These are phyloP conservation scores for Austroboletus niveus DNA, from an alignment of 1,284 basidiomycete species.

Conservation along the genomic window DNA sequence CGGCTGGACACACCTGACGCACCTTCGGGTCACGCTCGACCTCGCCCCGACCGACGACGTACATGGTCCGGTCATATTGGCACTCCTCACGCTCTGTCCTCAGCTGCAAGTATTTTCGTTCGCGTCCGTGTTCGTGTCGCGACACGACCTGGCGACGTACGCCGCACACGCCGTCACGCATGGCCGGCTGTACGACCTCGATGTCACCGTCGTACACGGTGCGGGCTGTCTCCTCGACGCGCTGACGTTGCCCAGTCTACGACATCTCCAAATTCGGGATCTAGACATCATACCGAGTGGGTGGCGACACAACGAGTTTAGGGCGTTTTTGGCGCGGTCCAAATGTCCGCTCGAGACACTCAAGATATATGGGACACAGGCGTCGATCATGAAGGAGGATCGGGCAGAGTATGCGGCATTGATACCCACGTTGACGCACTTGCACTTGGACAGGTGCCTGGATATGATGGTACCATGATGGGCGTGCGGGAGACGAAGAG, in stretches of 20 bases:
- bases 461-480: constrained; percentile 7
- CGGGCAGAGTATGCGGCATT: constrained; percentile 11
- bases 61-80: constrained; percentile 3
- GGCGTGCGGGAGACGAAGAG: background rate
- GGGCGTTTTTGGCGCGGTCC: constrained; percentile 15
- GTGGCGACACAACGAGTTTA: constrained; percentile 16
- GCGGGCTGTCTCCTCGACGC: constrained; percentile 7
- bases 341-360: constrained; percentile 21
- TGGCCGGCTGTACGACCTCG: constrained; percentile 7
- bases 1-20: constrained; percentile 17
- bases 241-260: constrained; percentile 11
- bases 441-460: constrained; percentile 12
- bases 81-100: constrained; percentile 18
- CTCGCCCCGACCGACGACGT: background rate
- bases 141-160: background rate
- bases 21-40: constrained; percentile 7
- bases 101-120: constrained; percentile 15
- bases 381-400: constrained; percentile 14
- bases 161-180: constrained; percentile 4
- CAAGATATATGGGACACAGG: constrained; percentile 14
- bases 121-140: constrained; percentile 11
- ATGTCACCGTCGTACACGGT: constrained; percentile 16
- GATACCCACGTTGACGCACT: constrained; percentile 19
- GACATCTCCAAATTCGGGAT: constrained; percentile 10
- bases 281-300: constrained; percentile 15